Evolutionary conservation across 1,284 basidiomycete genomes (phyloP).

Genomic region (Ceratobasidium sp.): DNA sequence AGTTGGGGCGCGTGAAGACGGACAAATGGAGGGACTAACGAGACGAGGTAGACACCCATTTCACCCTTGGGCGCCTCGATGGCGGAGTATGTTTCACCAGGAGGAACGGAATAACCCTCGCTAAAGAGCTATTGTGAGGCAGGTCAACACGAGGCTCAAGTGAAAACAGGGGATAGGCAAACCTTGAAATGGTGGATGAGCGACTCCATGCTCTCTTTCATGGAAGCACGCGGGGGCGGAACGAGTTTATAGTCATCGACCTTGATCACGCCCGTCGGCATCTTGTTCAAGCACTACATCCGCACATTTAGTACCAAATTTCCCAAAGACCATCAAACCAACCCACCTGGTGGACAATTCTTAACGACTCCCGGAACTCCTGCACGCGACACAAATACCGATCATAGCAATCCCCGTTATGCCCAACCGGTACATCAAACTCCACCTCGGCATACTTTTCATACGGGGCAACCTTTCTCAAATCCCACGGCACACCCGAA

Average conservation of each 20-base stretch:
- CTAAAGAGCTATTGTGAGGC: conserved; percentile 81
- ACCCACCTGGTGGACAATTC: conserved; percentile 85
- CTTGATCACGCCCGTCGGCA: conserved; percentile 93
- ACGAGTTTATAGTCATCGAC: conserved; percentile 98
- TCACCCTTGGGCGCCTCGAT: conserved; percentile 99
- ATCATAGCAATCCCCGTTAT: conserved; percentile 98
- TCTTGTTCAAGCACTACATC: conserved; percentile 92
- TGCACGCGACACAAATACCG: conserved; percentile 97
- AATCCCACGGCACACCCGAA: conserved; percentile 95
- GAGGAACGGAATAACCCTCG: conserved; percentile 98
- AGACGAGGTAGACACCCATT: conserved; percentile 97
- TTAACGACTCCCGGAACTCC: conserved; percentile 95
- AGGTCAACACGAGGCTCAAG: background rate
- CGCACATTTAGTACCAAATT: conserved; percentile 1
- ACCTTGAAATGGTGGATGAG: conserved; percentile 99
- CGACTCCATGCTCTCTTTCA: conserved; percentile 99
- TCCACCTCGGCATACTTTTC: conserved; percentile 99
- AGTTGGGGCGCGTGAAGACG: background rate
- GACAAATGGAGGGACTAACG: conserved; percentile 63
- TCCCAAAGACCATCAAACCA: conserved; percentile 4
- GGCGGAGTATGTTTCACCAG: conserved; percentile 96
- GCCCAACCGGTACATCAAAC: conserved; percentile 96
- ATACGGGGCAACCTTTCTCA: conserved; percentile 93
- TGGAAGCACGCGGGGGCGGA: conserved; percentile 95
- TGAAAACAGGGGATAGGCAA: conserved; percentile 33